A percentile compares a stretch with the other conserved stretches of the same genome.
Conservation (phyloP, 495 filamentous ascomycete species). For the Neurospora pannonica region DNA sequence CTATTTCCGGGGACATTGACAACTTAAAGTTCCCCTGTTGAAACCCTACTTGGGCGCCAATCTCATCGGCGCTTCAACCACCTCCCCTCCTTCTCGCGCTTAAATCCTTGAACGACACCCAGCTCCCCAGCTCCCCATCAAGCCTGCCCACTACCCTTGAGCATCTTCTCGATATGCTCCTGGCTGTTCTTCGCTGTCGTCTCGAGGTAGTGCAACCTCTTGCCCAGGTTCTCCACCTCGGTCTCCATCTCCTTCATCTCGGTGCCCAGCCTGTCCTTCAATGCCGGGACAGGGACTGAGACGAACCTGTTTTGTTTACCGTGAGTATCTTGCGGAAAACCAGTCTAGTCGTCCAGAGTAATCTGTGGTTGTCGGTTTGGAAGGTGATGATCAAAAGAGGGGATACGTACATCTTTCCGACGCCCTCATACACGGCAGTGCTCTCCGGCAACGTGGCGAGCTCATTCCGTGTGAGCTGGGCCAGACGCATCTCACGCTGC, state of each 20-base stretch:
- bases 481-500: slow-evolving; percentile 78
- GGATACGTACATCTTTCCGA: slow-evolving; percentile 81
- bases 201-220: slow-evolving; percentile 90
- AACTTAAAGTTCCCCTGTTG: neutral
- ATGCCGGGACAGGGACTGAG: slow-evolving; percentile 54
- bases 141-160: slow-evolving; percentile 26
- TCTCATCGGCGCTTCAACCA: neutral
- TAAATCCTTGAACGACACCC: neutral
- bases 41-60: neutral
- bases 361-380: slow-evolving; percentile 4
- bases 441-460: slow-evolving; percentile 64
- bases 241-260: slow-evolving; percentile 66
- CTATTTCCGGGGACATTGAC: neutral
- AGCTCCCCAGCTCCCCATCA: neutral
- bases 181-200: slow-evolving; percentile 89
- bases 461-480: slow-evolving; percentile 81
- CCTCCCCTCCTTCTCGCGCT: neutral
- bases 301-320: slow-evolving; percentile 60
- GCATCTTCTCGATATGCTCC: slow-evolving; percentile 79
- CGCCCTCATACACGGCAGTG: slow-evolving; percentile 84
- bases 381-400: neutral
- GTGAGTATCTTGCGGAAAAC: neutral
- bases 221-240: slow-evolving; percentile 70
- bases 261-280: slow-evolving; percentile 66
- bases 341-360: neutral